Conservation (phyloP, 2,329 filamentous ascomycete genomes). For the Trichoderma guizhouense region DNA sequence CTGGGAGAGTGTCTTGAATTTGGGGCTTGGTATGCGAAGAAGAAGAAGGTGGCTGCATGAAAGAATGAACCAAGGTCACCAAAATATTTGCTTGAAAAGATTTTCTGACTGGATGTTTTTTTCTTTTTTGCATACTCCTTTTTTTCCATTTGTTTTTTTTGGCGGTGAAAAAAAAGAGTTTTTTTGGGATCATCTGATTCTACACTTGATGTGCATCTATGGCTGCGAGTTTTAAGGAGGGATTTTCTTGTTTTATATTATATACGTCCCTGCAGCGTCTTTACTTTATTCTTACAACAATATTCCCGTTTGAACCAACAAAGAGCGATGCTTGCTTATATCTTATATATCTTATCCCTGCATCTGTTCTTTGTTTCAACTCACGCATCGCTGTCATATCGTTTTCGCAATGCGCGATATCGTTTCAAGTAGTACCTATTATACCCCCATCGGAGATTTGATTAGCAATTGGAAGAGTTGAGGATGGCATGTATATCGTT, state of each 20-base stretch:
- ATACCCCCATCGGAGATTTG: background rate
- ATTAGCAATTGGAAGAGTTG: background rate
- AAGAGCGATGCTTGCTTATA: background rate
- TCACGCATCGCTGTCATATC: slow-evolving; percentile 58
- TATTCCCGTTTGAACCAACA: background rate
- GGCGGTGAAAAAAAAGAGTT: background rate
- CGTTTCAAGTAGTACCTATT: slow-evolving; percentile 84
- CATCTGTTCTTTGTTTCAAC: slow-evolving; percentile 13
- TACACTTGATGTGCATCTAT: background rate
- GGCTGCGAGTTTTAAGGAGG: background rate
- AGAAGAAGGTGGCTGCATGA: slow-evolving; percentile 39
- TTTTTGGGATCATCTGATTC: background rate
- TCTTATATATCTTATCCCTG: background rate
- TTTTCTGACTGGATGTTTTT: background rate
- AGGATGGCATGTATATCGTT: background rate
- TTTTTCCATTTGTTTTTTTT: background rate
- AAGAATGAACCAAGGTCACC: background rate
- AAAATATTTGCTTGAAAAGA: background rate
- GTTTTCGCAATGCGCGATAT: slow-evolving; percentile 79
- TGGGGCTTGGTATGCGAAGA: slow-evolving; percentile 86
- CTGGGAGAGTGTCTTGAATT: slow-evolving; percentile 84
- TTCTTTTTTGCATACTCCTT: background rate
- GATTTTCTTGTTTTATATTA: slow-evolving; percentile 1
- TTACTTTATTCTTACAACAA: background rate
- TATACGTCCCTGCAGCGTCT: background rate